Conservation (phyloP, 1,139 yeast genomes). For the Blastobotrys buckinghamii region DNA sequence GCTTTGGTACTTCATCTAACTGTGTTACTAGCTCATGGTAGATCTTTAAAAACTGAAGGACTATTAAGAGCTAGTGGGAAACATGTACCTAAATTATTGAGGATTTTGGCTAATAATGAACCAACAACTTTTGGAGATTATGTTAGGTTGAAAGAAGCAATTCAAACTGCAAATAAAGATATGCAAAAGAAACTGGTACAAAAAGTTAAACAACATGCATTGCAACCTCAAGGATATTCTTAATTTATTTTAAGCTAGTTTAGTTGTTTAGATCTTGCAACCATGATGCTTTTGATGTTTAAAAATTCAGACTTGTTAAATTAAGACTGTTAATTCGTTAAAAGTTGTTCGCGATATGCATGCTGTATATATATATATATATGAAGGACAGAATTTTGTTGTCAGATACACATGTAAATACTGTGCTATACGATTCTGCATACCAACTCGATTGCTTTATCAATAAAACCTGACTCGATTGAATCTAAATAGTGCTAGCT, state of each 20-base stretch:
- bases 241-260: not conserved
- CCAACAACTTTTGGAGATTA: constrained; percentile 8
- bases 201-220: constrained; percentile 1
- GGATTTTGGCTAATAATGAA: constrained; percentile 13
- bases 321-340: too few relatives aligned
- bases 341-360: too few relatives aligned
- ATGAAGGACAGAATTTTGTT: too few relatives aligned
- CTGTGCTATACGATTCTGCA: too few relatives aligned
- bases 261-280: too few relatives aligned
- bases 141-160: constrained; percentile 16
- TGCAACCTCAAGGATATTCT: not conserved
- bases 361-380: too few relatives aligned
- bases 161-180: constrained; percentile 8
- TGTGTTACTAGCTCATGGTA: constrained; percentile 22
- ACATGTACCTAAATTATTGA: constrained; percentile 28
- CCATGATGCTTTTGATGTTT: too few relatives aligned
- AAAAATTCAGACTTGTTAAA: too few relatives aligned
- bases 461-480: too few relatives aligned
- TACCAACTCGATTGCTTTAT: too few relatives aligned
- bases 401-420: too few relatives aligned
- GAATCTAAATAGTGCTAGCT: too few relatives aligned
- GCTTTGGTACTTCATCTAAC: constrained; percentile 29
- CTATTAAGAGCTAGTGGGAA: constrained; percentile 30
- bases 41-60: constrained; percentile 13
- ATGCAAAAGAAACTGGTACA: constrained; percentile 1